Evolutionary conservation across 495 filamentous ascomycete genomes (phyloP), one percentile per base, ranked within the genome.

Genomic region (Penicillium bovifimosum): DNA sequence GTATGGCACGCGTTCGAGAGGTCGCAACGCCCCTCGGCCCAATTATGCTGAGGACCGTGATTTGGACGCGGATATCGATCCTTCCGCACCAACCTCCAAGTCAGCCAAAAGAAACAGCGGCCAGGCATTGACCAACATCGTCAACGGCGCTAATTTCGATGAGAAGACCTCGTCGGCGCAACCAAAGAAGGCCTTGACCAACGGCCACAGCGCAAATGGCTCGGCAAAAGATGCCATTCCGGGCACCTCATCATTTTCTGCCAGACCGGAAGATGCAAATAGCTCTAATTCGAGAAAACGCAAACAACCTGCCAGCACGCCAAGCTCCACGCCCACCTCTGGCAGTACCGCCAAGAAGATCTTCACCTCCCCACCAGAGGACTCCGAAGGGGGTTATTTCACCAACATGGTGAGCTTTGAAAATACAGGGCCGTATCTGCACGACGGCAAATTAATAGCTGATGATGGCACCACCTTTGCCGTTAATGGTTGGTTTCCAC

Each of bases 31-130:
- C 50, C 78, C 88, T 56, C 87, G 93, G 55, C 83, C 85, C 41
- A 98, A 98, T 68, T 98, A 98, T 69, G 95, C 93, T 28, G 93
- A 98, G 72, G 95, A 98, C 70, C 87, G 86, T 63, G 93, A 96
- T 61, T 73, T 90, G 56, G 95, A 97, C 55, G 81, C 89, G 71
- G 93, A 98, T 34, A 79, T 87, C 64, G 83, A 81, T 55, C 71
- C 63, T 58, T 73, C 64, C 33, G 59, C 66, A 58, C 71, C 55
- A 52, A 52, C 56, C 28, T 50, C 72, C 48, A 83, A 79, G 66
- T 76, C 78, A 29, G 61, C 61, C 20, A 74, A 75, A 58, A 72
- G 75, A 43, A 73, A 69, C 41, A 61, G 63, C 20, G 70, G 56
- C 44, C 53, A 65, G 11, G 49, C 64, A 10, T 52, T 61, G 17